Evolutionary conservation across 1,139 yeast species (phyloP).

Genomic region (Blastobotrys proliferans): DNA sequence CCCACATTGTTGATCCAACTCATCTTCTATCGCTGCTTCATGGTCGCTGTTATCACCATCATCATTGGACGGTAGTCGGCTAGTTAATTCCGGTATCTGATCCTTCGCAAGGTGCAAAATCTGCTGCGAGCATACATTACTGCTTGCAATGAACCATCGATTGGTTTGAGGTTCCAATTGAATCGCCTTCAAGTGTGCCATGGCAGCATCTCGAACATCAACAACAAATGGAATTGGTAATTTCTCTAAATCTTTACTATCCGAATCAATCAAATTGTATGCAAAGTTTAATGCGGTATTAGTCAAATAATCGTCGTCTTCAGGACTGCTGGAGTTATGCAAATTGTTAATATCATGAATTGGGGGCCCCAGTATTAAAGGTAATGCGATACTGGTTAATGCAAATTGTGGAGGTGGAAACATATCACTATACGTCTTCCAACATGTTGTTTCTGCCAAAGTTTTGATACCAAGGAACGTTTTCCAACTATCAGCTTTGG

Average conservation of each 20-base stretch:
- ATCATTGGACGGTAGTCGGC: slow-evolving; percentile 20
- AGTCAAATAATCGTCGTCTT: slow-evolving; percentile 3
- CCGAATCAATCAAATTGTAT: slow-evolving; percentile 8
- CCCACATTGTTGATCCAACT: slow-evolving; percentile 22
- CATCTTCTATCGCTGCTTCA: not conserved
- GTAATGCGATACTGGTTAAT: slow-evolving; percentile 22
- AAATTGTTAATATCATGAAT: slow-evolving; percentile 13
- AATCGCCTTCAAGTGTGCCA: slow-evolving; percentile 22
- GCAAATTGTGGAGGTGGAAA: slow-evolving; percentile 19
- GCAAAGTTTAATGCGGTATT: slow-evolving; percentile 8
- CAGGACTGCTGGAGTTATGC: not conserved
- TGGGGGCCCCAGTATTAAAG: slow-evolving; percentile 26
- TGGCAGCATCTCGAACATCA: slow-evolving; percentile 28
- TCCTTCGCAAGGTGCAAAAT: slow-evolving; percentile 22
- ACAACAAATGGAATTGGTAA: slow-evolving; percentile 25
- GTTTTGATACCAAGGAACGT: slow-evolving; percentile 22
- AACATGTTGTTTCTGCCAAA: slow-evolving; percentile 26
- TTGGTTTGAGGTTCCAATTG: slow-evolving; percentile 22
- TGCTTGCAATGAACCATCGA: slow-evolving; percentile 25
- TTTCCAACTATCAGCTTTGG: slow-evolving; percentile 17
- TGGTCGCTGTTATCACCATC: slow-evolving; percentile 9
- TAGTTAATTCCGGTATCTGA: slow-evolving; percentile 16
- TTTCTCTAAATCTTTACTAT: not conserved
- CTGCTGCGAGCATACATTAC: slow-evolving; percentile 25
- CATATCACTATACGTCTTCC: slow-evolving; percentile 23